phyloP scores from a whole-genome alignment of 2,329 filamentous ascomycete genomes.

The Chrysosporium queenslandicum region DNA sequence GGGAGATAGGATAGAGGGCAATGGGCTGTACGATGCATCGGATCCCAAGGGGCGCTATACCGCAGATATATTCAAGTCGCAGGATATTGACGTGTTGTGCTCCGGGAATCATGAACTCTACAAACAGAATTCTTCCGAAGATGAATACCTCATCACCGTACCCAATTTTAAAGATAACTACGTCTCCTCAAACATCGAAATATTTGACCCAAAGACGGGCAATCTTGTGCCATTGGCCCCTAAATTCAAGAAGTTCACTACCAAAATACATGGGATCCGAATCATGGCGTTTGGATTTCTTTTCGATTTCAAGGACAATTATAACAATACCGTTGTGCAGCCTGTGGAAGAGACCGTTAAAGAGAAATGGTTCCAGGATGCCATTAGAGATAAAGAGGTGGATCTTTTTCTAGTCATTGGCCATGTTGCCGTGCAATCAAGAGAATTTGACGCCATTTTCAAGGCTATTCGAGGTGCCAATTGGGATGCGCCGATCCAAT shows the following conservation, averaged over 20 bases:
- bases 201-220: slow-evolving; percentile 61
- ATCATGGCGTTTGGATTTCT: slow-evolving; percentile 88
- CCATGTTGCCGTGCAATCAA: slow-evolving; percentile 71
- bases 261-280: slow-evolving; percentile 74
- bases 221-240: slow-evolving; percentile 65
- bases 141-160: slow-evolving; percentile 70
- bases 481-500: slow-evolving; percentile 75
- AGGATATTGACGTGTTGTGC: slow-evolving; percentile 72
- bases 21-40: slow-evolving; percentile 86
- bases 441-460: slow-evolving; percentile 69
- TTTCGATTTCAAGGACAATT: slow-evolving; percentile 84
- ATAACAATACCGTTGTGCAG: slow-evolving; percentile 80
- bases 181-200: slow-evolving; percentile 86
- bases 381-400: slow-evolving; percentile 65
- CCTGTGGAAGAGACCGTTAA: slow-evolving; percentile 69
- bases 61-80: slow-evolving; percentile 74
- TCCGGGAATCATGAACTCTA: slow-evolving; percentile 96
- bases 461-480: slow-evolving; percentile 65
- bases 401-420: slow-evolving; percentile 82
- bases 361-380: slow-evolving; percentile 79
- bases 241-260: slow-evolving; percentile 80
- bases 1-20: slow-evolving; percentile 86
- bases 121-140: slow-evolving; percentile 62
- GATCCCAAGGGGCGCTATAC: slow-evolving; percentile 79
- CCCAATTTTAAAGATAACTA: slow-evolving; percentile 74